Evolutionary conservation across 768 basidiomycete genomes (phyloP).

Genomic region (Exidia glandulosa): DNA sequence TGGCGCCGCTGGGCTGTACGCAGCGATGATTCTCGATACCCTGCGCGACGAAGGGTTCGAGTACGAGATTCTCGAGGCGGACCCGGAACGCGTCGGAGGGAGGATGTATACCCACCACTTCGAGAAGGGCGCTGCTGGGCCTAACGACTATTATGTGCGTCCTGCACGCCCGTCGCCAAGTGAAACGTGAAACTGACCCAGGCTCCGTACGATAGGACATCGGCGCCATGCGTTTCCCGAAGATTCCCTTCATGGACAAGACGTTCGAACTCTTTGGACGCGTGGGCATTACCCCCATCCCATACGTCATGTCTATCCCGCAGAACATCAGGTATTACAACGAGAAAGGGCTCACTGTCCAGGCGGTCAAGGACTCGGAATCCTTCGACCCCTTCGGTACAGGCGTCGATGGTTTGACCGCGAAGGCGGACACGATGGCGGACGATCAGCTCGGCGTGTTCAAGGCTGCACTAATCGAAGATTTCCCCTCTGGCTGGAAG

Average conservation of each 20-base stretch:
- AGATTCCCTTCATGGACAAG: slow-evolving; percentile 5
- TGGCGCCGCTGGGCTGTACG: slow-evolving; percentile 7
- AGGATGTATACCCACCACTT: slow-evolving; percentile 7
- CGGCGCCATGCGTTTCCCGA: slow-evolving; percentile 8
- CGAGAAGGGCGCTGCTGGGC: not conserved
- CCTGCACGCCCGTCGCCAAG: not conserved
- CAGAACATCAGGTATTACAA: slow-evolving; percentile 2
- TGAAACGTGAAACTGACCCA: not conserved
- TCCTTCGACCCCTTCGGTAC: slow-evolving; percentile 1
- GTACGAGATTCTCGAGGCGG: slow-evolving; percentile 8
- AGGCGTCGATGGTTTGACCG: not conserved
- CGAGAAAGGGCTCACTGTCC: not conserved
- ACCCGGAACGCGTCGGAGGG: slow-evolving; percentile 3
- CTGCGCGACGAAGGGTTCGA: not conserved
- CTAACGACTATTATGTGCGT: slow-evolving; percentile 6
- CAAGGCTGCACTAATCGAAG: not conserved
- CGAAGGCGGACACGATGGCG: not conserved
- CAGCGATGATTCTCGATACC: slow-evolving; percentile 4
- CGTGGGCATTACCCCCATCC: not conserved
- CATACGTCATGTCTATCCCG: not conserved
- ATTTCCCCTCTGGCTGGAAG: not conserved
- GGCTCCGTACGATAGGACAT: slow-evolving; percentile 2
- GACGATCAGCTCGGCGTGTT: not conserved
- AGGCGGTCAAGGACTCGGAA: not conserved
- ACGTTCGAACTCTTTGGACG: slow-evolving; percentile 4